phyloP scores from a whole-genome alignment of 176 grass and related monocot genomes.

The Thalia dealbata region DNA sequence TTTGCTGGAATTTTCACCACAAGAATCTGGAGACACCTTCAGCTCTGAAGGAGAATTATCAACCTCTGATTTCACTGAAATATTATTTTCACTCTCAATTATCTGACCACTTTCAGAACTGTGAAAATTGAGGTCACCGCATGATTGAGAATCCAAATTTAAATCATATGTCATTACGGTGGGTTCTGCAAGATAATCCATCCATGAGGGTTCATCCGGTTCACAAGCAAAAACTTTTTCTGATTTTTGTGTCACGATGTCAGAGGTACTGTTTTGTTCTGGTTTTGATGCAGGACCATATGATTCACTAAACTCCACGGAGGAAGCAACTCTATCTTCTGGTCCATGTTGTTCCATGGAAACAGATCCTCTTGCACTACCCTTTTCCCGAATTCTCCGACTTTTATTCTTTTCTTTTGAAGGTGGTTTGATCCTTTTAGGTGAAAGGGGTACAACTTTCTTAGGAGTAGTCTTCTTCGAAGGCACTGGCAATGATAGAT shows the following conservation, averaged over 20 bases:
- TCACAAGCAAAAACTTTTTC: background rate
- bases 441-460: conserved; percentile 33
- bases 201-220: conserved; percentile 1
- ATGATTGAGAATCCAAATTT: conserved; percentile 39
- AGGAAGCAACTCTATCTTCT: conserved; percentile 30
- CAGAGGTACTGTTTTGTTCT: conserved; percentile 22
- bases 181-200: conserved; percentile 8
- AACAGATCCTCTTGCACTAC: conserved; percentile 29
- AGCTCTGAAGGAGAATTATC: conserved; percentile 28
- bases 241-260: background rate
- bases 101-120: conserved; percentile 26
- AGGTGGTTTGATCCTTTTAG: conserved; percentile 43
- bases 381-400: conserved; percentile 35
- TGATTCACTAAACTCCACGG: conserved; percentile 39
- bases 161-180: conserved; percentile 21
- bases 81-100: conserved; percentile 23
- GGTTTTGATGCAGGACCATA: conserved; percentile 42
- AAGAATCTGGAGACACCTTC: conserved; percentile 31
- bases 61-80: conserved; percentile 21
- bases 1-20: conserved; percentile 27
- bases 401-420: conserved; percentile 48
- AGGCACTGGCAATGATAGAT: conserved; percentile 84
- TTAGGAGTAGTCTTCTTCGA: conserved; percentile 52
- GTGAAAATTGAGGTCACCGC: conserved; percentile 14
- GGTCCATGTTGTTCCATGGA: conserved; percentile 26